Conservation (phyloP, 805 yeast species). For the Wickerhamomyces bisporus region DNA sequence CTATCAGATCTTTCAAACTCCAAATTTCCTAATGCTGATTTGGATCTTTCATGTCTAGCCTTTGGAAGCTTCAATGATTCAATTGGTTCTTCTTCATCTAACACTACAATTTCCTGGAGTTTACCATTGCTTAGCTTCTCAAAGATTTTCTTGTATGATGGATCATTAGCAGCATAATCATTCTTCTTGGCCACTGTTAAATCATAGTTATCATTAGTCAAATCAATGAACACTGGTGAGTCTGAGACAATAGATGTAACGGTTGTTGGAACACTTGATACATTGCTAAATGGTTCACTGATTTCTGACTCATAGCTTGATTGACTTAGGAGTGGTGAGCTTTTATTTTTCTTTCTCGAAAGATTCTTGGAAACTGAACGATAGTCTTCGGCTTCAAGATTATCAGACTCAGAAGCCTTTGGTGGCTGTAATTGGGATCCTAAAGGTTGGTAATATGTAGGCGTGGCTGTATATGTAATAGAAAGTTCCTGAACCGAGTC, state of each 20-base stretch:
- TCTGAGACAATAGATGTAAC: constrained; percentile 5
- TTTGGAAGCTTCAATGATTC: background rate
- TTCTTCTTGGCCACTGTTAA: background rate
- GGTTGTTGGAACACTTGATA: constrained; percentile 9
- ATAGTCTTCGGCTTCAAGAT: constrained; percentile 16
- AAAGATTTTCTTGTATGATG: constrained; percentile 12
- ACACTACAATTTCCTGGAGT: constrained; percentile 16
- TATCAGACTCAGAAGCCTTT: constrained; percentile 11
- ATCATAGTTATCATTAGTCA: constrained; percentile 9
- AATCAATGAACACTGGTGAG: constrained; percentile 6
- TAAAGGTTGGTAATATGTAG: constrained; percentile 5
- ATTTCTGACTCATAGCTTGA: constrained; percentile 22
- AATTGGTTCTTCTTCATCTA: constrained; percentile 19
- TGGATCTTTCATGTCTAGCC: constrained; percentile 6
- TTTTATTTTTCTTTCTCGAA: background rate
- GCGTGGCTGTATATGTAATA: background rate
- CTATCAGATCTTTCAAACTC: constrained; percentile 5
- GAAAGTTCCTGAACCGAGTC: too few species aligned
- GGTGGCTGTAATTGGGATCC: constrained; percentile 16
- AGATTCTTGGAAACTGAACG: constrained; percentile 6
- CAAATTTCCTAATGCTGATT: constrained; percentile 6
- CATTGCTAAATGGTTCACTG: constrained; percentile 19
- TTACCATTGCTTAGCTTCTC: constrained; percentile 16
- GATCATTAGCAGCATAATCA: background rate
- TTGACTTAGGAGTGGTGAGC: constrained; percentile 19